These are phyloP conservation scores for Zizania palustris DNA, from an alignment of 202 grass and related monocot genomes.

Conservation along the genomic window DNA sequence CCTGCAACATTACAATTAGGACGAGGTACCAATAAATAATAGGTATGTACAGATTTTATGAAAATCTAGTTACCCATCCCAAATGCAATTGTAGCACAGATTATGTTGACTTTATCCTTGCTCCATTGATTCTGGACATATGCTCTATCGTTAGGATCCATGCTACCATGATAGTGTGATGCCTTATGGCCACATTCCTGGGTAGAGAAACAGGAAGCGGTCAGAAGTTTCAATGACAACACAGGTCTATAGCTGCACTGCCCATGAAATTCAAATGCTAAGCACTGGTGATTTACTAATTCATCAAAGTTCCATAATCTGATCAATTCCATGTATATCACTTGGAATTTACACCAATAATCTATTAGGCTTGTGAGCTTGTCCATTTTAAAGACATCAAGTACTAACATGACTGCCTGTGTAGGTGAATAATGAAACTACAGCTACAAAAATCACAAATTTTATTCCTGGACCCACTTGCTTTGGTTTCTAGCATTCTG, in stretches of 20 bases:
- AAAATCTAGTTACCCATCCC: conserved; percentile 88
- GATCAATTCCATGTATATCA: not conserved
- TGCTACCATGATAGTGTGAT: conserved; percentile 79
- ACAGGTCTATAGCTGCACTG: conserved; percentile 29
- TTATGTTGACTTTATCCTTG: conserved; percentile 85
- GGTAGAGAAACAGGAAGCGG: conserved; percentile 9
- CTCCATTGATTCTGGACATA: conserved; percentile 79
- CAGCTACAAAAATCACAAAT: not conserved
- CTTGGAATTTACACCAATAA: not conserved
- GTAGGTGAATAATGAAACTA: not conserved
- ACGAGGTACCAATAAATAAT: conserved; percentile 38
- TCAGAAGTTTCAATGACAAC: conserved; percentile 23
- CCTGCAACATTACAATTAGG: conserved; percentile 56
- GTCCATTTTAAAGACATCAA: not conserved
- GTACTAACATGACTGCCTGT: not conserved
- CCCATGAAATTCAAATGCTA: conserved; percentile 21
- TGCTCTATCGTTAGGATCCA: conserved; percentile 78
- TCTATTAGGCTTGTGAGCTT: not conserved
- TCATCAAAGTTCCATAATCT: not conserved
- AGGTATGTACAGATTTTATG: conserved; percentile 31
- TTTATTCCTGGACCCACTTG: not conserved
- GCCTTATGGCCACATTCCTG: conserved; percentile 79
- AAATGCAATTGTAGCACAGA: conserved; percentile 98
- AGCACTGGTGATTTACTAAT: conserved; percentile 10
- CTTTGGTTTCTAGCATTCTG: not conserved